Base-by-base conservation (phyloP, 306 rosid species). In the Dicorynia guianensis region DNA sequence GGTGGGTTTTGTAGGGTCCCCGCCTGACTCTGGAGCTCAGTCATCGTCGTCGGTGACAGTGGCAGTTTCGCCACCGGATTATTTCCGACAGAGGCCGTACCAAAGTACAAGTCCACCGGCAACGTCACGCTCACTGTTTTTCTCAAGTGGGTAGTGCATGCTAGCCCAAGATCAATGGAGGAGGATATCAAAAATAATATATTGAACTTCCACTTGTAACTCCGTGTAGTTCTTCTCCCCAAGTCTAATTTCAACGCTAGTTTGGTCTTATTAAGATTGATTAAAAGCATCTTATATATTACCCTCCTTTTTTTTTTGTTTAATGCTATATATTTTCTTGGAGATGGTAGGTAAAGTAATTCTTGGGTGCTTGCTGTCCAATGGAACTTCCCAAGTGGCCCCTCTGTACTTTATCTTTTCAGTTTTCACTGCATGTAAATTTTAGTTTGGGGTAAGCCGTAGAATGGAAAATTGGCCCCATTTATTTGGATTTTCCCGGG, bases 31-130 rank as follows among this genome's bases (percentile, higher is more conserved):
- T 0, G 83, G 83, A 18, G 83, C 80, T 69, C 86, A 71, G 46
- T 79, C 90, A 0, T 62, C 85, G 0, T 90, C 90, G 10, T 84
- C 92, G 5, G 92, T 87, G 70, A 85, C 92, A 0, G 85, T 90
- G 62, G 92, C 90, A 0, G 63, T 77, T 55, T 85, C 95, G 5
- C 92, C 95, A 5, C 83, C 89, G 38, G 89, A 87, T 64, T 75
- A 87, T 69, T 84, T 87, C 61, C 67, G 74, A 77, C 88, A 80
- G 70, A 79, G 81, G 39, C 74, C 88, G 2, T 85, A 77, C 43
- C 85, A 82, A 34, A 59, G 76, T 0, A 68, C 81, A 2, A 73
- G 83, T 6, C 82, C 86, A 6, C 77, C 88, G 15, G 68, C 71
- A 19, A 80, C 86, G 36, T 72, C 85, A 59, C 70, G 84, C 82